phyloP scores from a whole-genome alignment of 306 rosid species.

The Lotus japonicus region DNA sequence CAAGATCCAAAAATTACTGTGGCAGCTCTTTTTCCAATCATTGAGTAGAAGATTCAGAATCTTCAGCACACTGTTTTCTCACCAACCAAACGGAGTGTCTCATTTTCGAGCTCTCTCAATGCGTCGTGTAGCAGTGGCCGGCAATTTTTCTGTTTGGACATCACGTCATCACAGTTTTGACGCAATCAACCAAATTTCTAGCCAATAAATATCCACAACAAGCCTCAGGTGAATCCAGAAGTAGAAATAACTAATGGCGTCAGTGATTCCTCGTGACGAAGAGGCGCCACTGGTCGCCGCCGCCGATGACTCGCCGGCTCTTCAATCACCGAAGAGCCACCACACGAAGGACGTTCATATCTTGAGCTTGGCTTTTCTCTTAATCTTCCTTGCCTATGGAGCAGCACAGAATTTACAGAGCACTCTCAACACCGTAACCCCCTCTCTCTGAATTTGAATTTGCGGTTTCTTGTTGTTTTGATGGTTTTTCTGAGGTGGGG shows the following conservation, averaged over 20 bases:
- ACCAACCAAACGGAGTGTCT: background rate
- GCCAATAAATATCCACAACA: background rate
- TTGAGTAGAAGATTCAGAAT: no score
- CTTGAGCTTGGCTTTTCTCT: constrained; percentile 60
- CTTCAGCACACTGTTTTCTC: no score
- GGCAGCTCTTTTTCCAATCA: no score
- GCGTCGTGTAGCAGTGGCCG: constrained; percentile 55
- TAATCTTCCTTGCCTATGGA: constrained; percentile 79
- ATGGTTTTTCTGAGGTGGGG: no score
- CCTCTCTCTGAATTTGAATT: background rate
- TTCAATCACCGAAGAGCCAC: constrained; percentile 19
- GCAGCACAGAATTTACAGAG: constrained; percentile 95
- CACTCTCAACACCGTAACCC: constrained; percentile 69
- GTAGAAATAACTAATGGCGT: constrained; percentile 35
- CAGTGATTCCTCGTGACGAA: constrained; percentile 34
- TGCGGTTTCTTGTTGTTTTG: no score
- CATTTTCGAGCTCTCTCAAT: background rate
- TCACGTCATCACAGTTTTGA: no score
- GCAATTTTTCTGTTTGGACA: background rate
- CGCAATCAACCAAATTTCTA: background rate
- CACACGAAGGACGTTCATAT: constrained; percentile 60
- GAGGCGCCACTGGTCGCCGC: constrained; percentile 48
- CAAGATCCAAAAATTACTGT: no score
- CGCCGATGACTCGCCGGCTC: constrained; percentile 4
- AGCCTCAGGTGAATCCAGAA: background rate